phyloP scores from a whole-genome alignment of 768 basidiomycete species.

The Mycena pura region DNA sequence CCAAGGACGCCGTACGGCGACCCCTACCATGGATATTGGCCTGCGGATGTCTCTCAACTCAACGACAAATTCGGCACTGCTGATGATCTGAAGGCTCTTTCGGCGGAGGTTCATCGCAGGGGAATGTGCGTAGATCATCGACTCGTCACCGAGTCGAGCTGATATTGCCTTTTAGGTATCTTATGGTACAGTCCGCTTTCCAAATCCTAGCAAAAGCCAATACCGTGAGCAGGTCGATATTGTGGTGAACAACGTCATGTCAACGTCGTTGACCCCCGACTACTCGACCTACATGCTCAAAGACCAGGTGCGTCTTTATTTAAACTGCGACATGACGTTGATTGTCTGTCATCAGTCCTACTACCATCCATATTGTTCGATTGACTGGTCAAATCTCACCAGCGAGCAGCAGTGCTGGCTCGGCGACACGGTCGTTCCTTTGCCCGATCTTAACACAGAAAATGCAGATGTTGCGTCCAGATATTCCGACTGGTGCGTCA shows the following conservation, averaged over 20 bases:
- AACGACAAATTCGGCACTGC: slow-evolving; percentile 71
- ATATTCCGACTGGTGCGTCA: slow-evolving; percentile 74
- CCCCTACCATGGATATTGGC: slow-evolving; percentile 89
- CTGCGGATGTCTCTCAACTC: slow-evolving; percentile 64
- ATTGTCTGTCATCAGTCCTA: slow-evolving; percentile 47
- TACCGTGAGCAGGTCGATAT: slow-evolving; percentile 57
- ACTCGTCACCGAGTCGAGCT: background rate
- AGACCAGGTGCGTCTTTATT: slow-evolving; percentile 49
- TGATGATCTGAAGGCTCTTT: slow-evolving; percentile 68
- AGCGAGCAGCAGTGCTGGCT: slow-evolving; percentile 84
- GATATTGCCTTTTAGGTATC: slow-evolving; percentile 50
- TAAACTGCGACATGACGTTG: background rate
- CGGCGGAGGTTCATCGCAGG: slow-evolving; percentile 66
- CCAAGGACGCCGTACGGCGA: slow-evolving; percentile 77
- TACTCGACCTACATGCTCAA: slow-evolving; percentile 75
- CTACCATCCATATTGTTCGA: slow-evolving; percentile 81
- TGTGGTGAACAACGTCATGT: slow-evolving; percentile 88
- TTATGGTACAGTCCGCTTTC: slow-evolving; percentile 56
- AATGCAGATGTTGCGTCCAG: slow-evolving; percentile 64
- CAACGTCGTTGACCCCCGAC: slow-evolving; percentile 66
- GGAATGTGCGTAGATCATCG: slow-evolving; percentile 61
- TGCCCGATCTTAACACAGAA: slow-evolving; percentile 82
- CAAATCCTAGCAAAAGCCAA: background rate
- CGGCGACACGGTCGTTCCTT: slow-evolving; percentile 74
- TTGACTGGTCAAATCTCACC: slow-evolving; percentile 73